Percentiles rank a stretch among this genome's conserved stretches.
Evolutionary conservation across 805 yeast genomes (phyloP).

Genomic region (Wickerhamomyces ciferrii): DNA sequence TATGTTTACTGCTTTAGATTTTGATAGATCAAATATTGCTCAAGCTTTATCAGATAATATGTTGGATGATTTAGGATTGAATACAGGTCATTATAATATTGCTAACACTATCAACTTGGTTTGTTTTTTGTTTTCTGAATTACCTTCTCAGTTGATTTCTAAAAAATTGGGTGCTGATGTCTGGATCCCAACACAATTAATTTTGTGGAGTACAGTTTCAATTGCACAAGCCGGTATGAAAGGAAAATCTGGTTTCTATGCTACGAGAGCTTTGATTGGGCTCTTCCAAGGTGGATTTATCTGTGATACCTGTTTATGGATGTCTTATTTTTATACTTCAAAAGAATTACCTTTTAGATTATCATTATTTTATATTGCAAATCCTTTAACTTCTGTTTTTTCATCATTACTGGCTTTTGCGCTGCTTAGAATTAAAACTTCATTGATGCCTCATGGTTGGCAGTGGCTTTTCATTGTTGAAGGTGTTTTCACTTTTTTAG

Average conservation of each 20-base stretch:
- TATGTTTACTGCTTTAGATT: slow-evolving; percentile 49
- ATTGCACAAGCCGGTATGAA: slow-evolving; percentile 41
- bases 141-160: slow-evolving; percentile 59
- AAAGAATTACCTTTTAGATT: slow-evolving; percentile 53
- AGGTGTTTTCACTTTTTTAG: slow-evolving; percentile 47
- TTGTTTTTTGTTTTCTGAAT: slow-evolving; percentile 49
- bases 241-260: slow-evolving; percentile 34
- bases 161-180: slow-evolving; percentile 55
- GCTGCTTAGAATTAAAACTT: slow-evolving; percentile 44
- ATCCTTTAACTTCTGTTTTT: slow-evolving; percentile 39
- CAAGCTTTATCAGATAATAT: slow-evolving; percentile 56
- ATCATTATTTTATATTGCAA: slow-evolving; percentile 54
- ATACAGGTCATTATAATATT: slow-evolving; percentile 49
- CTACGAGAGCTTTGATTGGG: slow-evolving; percentile 46
- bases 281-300: slow-evolving; percentile 60
- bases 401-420: slow-evolving; percentile 50
- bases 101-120: slow-evolving; percentile 46
- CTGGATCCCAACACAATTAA: slow-evolving; percentile 56
- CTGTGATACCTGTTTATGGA: slow-evolving; percentile 58
- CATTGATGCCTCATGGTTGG: slow-evolving; percentile 48
- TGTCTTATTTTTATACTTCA: slow-evolving; percentile 59
- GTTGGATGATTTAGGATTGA: slow-evolving; percentile 41
- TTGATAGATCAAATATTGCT: slow-evolving; percentile 49
- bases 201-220: slow-evolving; percentile 50
- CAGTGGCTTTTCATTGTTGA: slow-evolving; percentile 60